Conservation (phyloP, 306 rosid species). For the Fragaria iinumae region DNA sequence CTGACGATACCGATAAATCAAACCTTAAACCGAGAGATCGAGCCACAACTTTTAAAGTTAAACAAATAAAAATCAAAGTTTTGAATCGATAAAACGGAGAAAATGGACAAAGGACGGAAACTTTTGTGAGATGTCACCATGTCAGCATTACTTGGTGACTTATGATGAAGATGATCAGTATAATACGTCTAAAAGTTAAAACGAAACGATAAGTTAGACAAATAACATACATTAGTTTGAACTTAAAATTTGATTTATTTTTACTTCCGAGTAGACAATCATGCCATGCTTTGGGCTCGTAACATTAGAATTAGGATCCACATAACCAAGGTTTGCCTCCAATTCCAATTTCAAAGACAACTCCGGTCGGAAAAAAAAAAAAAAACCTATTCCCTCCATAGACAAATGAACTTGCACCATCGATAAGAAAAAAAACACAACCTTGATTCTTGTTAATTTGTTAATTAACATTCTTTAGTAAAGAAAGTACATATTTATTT, state of each 20-base stretch:
- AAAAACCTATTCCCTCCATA: neutral
- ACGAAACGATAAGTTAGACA: no score
- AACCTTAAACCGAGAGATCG: no score
- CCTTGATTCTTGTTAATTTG: no score
- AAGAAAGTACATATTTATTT: no score
- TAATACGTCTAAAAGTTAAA: no score
- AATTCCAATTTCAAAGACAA: neutral
- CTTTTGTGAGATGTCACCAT: no score
- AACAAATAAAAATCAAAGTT: neutral
- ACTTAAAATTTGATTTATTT: neutral
- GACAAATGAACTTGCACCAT: neutral
- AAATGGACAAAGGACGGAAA: neutral
- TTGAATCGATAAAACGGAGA: neutral
- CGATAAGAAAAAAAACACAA: no score
- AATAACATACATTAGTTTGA: no score
- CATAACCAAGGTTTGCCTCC: neutral
- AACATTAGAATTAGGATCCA: neutral
- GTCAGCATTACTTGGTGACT: no score
- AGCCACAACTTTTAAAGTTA: no score
- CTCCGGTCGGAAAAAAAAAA: no score
- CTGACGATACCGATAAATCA: accelerated
- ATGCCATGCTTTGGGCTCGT: neutral
- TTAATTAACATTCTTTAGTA: neutral
- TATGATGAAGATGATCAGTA: no score
- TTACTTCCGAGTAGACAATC: neutral